Evolutionary conservation across 164 flowering plant species (phyloP), one percentile per base, ranked within the genome.

Genomic region (Dillenia turbinata): DNA sequence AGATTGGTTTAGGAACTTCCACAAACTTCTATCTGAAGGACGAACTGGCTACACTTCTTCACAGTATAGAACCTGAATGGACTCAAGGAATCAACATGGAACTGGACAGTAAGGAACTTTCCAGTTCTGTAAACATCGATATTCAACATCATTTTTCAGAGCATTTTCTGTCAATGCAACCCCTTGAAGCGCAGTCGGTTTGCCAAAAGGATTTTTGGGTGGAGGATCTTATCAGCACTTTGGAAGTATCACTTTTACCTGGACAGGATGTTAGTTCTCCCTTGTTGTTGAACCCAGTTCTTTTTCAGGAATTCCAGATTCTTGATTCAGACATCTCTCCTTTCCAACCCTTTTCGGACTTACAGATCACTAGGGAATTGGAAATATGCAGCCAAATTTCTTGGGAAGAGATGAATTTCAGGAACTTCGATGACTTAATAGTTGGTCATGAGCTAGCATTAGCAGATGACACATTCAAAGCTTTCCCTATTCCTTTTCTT

Each of bases 401-500:
- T 57, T 54, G 17, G 55, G 86, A 83, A 57, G 73, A 80, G 52
- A 62, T 68, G 76, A 75, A 59, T 44, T 78, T 83, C 55, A 70
- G 57, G 66, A 84, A 63, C 66, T 79, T 83, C 62, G 68, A 79
- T 63, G 90, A 85, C 44, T 71, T 82, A 68, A 62, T 89, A 66
- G 81, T 94, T 69, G 72, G 78, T 65, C 75, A 73, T 65, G 96
- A 94, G 77, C 81, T 94, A 43, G 77, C 73, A 51, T 74, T 84
- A 44, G 73, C 69, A 66, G 96, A 89, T 84, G 90, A 81, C 64
- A 69, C 78, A 49, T 88, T 94, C 71, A 86, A 73, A 66, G 80
- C 96, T 65, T 68, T 94, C 65, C 96, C 96, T 65, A 67, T 81
- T 46, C 99, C 99, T 61, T 69, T 79, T 64, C 45, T 89, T 15